Evolutionary conservation across 306 rosid species (phyloP), one percentile per base, ranked within the genome.

Genomic region (Acmispon strigosus): DNA sequence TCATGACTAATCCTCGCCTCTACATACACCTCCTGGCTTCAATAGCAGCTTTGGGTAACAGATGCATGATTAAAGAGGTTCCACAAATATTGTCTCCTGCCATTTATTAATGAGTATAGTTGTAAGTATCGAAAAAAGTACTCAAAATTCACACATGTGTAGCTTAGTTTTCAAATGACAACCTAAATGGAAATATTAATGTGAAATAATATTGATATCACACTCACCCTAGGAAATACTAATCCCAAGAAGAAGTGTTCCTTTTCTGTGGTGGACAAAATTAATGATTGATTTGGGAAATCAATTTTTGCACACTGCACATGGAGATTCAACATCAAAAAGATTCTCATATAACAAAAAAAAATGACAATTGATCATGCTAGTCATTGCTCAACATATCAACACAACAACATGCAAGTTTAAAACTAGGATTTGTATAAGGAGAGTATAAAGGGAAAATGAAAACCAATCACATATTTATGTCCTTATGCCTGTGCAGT

Each of bases 151-250:
- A 2, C 0, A 32, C 13, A 44, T 13, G 15, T 72, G 18, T 19
- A 10, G 10, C 12, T 5, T 17, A 37, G 27, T 36, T 10, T 54
- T 62, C 43, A 45, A 62, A 62, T 13, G 15, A 43, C 5, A 19
- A 32, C 18, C 15, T 43, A 0, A 76, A 45, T 20, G 13, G 13
- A 29, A 43, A 41, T 7, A 52, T 19, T 43, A 69, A 39, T 1
- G 2, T 60, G 54, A 68, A 17, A n/a, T 8, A 70, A 8, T 54
- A 24, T 20, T 54, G 7, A 56, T 1, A 34, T 41, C 61, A 47
- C 13, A 66, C 85, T 77, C 52, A 70, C 81, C 70, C 18, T 9
- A 15, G 39, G 27, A 13, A 69, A 77, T n/a, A 78, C 8, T 15
- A 18, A n/a, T 60, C 81, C 88, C 37, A 34, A 18, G 54, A 39